phyloP scores from a whole-genome alignment of 306 rosid species.

The Erythrophleum fordii region DNA sequence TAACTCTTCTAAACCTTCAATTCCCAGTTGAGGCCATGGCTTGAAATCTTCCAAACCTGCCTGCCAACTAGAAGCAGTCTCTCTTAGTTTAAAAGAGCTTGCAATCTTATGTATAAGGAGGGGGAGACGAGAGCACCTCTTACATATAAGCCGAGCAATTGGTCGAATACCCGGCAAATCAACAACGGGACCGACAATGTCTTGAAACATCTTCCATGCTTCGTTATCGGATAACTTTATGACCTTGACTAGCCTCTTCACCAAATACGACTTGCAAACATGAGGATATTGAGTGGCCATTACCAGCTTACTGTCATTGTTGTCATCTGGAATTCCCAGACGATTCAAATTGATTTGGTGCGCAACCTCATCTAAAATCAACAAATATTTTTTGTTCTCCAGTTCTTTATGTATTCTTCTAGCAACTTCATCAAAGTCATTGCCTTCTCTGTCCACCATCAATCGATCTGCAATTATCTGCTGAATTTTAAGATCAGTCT shows the following conservation, averaged over 20 bases:
- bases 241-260: conserved; percentile 4
- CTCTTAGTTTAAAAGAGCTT: conserved; percentile 22
- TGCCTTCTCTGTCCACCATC: neutral
- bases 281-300: conserved; percentile 11
- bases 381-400: conserved; percentile 22
- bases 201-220: conserved; percentile 43
- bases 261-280: neutral
- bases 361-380: conserved; percentile 45
- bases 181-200: neutral
- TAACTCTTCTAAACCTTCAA: conserved; percentile 31
- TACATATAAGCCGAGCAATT: conserved; percentile 30
- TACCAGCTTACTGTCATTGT: conserved; percentile 41
- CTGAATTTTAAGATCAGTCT: neutral
- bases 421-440: conserved; percentile 1
- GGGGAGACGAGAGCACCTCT: conserved; percentile 41
- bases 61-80: conserved; percentile 23
- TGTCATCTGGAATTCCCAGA: conserved; percentile 20
- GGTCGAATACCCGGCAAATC: conserved; percentile 24
- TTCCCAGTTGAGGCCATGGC: conserved; percentile 29
- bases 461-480: neutral
- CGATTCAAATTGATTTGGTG: neutral
- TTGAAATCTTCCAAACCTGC: conserved; percentile 20
- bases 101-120: conserved; percentile 39
- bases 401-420: conserved; percentile 21
- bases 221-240: conserved; percentile 11